Evolutionary conservation across 1,284 basidiomycete genomes (phyloP).

Genomic region (Austropuccinia psidii): DNA sequence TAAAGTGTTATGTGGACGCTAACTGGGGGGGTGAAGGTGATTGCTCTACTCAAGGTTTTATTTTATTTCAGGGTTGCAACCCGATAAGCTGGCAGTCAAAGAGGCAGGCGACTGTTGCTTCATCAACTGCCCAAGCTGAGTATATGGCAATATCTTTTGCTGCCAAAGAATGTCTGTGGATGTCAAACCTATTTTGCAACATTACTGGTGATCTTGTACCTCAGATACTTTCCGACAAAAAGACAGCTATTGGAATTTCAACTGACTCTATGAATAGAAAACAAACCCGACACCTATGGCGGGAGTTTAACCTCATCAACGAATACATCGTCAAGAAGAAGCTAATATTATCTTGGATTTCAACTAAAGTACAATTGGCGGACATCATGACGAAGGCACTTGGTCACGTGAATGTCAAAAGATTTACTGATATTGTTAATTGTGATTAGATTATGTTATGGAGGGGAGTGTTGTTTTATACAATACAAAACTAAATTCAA

Average conservation of each 20-base stretch:
- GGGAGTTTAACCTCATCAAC: neutral
- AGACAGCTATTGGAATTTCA: neutral
- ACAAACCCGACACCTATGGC: neutral
- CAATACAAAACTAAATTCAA: too few species aligned
- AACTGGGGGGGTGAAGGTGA: neutral
- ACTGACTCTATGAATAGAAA: neutral
- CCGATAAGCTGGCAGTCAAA: slow-evolving; percentile 1
- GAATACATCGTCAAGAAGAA: neutral
- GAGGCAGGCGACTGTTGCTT: neutral
- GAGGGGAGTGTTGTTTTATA: too few species aligned
- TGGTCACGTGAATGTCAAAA: neutral
- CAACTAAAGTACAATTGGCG: neutral
- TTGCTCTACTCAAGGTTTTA: neutral
- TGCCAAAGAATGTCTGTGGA: too few species aligned
- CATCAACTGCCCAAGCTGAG: neutral
- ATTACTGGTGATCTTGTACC: too few species aligned
- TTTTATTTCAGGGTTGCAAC: neutral
- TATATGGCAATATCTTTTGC: too few species aligned
- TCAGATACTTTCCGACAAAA: neutral
- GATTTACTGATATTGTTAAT: too few species aligned
- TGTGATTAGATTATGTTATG: too few species aligned
- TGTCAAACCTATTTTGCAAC: too few species aligned
- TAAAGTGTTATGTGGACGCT: neutral
- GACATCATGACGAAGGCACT: neutral
- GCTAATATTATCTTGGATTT: neutral